phyloP scores from a whole-genome alignment of 192 early-diverging fungal genomes.

The Backusella morwellensis region DNA sequence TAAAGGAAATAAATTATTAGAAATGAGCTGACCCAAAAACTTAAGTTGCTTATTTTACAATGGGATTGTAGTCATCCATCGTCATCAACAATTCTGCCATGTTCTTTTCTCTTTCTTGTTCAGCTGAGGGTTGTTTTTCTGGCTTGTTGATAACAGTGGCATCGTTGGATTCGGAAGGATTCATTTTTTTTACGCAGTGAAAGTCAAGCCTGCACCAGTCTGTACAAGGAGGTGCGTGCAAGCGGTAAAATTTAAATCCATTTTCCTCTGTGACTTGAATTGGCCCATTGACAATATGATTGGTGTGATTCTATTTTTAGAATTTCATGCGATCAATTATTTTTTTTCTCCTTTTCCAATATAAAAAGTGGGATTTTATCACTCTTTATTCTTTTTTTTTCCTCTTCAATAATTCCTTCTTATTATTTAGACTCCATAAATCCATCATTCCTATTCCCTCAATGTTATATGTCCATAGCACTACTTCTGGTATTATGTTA shows the following conservation, averaged over 20 bases:
- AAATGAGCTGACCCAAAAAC: background rate
- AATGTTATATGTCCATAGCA: background rate
- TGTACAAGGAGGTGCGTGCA: background rate
- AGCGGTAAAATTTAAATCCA: background rate
- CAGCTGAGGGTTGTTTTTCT: background rate
- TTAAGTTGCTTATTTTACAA: slow-evolving; percentile 45
- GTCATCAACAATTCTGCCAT: slow-evolving; percentile 78
- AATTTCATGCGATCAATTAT: background rate
- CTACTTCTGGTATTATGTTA: background rate
- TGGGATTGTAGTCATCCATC: slow-evolving; percentile 82
- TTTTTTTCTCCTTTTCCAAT: background rate
- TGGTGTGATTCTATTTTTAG: background rate
- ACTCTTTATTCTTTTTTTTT: background rate
- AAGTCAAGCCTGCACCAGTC: background rate
- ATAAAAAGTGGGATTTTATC: background rate
- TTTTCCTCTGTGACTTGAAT: background rate
- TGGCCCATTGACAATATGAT: background rate
- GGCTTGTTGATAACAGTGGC: background rate
- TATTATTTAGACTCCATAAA: background rate
- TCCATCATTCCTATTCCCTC: no score
- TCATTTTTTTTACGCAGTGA: background rate
- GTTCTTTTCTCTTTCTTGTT: slow-evolving; percentile 20
- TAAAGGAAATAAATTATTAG: background rate
- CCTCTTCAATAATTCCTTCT: background rate
- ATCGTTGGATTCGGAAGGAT: background rate